Conservation (phyloP, 108 stramenopile genomes). For the Aurantiochytrium sp. region DNA sequence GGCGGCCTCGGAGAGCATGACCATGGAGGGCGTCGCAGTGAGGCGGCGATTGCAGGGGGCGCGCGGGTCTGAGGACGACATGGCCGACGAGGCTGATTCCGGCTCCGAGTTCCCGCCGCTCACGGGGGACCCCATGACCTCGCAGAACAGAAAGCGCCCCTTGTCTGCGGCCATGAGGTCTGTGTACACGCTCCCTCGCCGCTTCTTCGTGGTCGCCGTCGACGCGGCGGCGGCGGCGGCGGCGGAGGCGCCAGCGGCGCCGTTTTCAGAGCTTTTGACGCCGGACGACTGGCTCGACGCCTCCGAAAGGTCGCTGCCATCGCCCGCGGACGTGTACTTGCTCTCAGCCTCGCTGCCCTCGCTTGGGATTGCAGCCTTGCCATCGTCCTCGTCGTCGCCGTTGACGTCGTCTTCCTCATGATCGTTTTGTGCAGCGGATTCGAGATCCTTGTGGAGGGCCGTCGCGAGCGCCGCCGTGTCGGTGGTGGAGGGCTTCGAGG, state of each 20-base stretch:
- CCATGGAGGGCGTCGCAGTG: constrained; percentile 26
- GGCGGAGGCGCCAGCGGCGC: neutral
- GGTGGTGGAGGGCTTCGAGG: too few relatives aligned
- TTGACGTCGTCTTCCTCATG: too few relatives aligned
- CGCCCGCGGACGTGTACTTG: too few relatives aligned
- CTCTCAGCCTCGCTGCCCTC: too few relatives aligned
- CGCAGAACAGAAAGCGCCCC: neutral
- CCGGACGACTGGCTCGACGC: too few relatives aligned
- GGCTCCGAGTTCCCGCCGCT: neutral
- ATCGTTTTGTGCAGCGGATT: too few relatives aligned
- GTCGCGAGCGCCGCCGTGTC: too few relatives aligned
- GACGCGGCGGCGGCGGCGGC: neutral
- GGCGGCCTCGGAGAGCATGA: constrained; percentile 9
- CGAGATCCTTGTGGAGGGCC: too few relatives aligned
- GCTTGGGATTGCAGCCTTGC: too few relatives aligned
- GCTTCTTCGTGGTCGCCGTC: neutral
- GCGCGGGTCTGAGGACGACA: neutral
- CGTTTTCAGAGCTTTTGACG: too few relatives aligned
- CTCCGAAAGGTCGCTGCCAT: too few relatives aligned
- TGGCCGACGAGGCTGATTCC: neutral
- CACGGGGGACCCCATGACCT: neutral
- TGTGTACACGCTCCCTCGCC: neutral
- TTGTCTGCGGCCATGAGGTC: neutral
- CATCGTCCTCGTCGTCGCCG: too few relatives aligned
- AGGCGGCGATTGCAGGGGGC: neutral